Percentiles rank a stretch among this genome's conserved stretches.
Evolutionary conservation across 108 stramenopile species (phyloP).

Genomic region (Cyclotella kingstonii): DNA sequence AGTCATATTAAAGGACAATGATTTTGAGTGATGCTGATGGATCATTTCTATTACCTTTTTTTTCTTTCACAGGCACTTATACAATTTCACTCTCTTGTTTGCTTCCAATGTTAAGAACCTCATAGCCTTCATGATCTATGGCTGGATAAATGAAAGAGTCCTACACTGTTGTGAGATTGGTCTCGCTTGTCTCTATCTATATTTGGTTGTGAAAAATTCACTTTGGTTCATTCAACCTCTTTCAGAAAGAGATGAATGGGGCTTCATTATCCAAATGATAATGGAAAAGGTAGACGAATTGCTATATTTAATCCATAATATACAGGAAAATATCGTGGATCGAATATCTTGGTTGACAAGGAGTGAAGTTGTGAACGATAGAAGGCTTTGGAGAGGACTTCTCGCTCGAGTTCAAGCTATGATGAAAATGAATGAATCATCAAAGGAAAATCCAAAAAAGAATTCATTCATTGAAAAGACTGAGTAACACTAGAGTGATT

Average conservation of each 20-base stretch:
- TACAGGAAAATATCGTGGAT: not conserved
- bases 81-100: constrained; percentile 37
- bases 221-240: constrained; percentile 30
- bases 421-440: too few species aligned
- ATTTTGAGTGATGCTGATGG: not conserved
- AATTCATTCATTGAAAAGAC: too few species aligned
- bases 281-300: not conserved
- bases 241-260: constrained; percentile 24
- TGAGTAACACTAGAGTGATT: too few species aligned
- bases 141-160: not conserved
- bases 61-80: constrained; percentile 18
- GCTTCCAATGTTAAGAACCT: constrained; percentile 40
- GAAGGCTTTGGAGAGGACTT: too few species aligned
- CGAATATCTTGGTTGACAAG: too few species aligned
- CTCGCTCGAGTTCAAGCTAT: too few species aligned
- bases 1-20: not conserved
- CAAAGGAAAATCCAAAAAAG: too few species aligned
- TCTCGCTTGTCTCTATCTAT: constrained; percentile 23
- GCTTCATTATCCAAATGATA: not conserved
- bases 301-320: not conserved
- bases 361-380: too few species aligned
- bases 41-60: not conserved
- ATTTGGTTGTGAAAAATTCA: constrained; percentile 11
- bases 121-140: constrained; percentile 15
- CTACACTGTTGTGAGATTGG: constrained; percentile 9